Conservation (phyloP, 1,284 basidiomycete species). For the Anthracocystis setariae region DNA sequence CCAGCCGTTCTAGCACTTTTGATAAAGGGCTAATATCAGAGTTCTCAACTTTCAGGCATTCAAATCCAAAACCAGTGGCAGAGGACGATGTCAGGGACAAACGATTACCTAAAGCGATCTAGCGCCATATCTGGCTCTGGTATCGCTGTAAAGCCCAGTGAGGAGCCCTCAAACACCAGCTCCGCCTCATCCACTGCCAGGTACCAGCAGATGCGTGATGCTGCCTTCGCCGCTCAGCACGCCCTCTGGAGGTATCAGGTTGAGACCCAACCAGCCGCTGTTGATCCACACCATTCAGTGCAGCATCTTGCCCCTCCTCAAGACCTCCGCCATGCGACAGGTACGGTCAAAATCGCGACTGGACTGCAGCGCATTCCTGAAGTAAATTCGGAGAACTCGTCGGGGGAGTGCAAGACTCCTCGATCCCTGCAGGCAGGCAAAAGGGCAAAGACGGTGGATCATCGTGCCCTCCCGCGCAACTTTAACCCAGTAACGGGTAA, state of each 20-base stretch:
- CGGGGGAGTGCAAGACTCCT: constrained; percentile 15
- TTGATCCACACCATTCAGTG: constrained; percentile 19
- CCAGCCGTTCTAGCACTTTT: no score
- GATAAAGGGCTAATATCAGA: no score
- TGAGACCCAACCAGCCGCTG: constrained; percentile 12
- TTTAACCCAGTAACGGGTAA: constrained; percentile 42
- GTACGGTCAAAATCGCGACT: constrained; percentile 8
- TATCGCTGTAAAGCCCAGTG: background rate
- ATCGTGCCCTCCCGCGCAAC: constrained; percentile 33
- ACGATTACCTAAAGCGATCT: constrained; percentile 18
- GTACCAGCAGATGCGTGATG: constrained; percentile 23
- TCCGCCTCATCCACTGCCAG: constrained; percentile 12
- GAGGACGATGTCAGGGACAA: constrained; percentile 14
- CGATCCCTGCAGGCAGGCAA: constrained; percentile 11
- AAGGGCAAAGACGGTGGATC: constrained; percentile 21
- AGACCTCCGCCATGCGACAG: constrained; percentile 6
- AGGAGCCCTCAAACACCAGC: background rate
- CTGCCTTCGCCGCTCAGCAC: constrained; percentile 19
- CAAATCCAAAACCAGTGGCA: background rate
- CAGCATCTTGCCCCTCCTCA: constrained; percentile 13
- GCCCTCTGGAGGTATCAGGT: constrained; percentile 24
- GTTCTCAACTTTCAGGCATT: no score
- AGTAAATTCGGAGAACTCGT: constrained; percentile 19
- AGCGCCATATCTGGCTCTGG: constrained; percentile 13
- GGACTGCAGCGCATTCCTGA: constrained; percentile 31